Base-by-base conservation (phyloP, 2,329 filamentous ascomycete species). In the Monilinia aucupariae region DNA sequence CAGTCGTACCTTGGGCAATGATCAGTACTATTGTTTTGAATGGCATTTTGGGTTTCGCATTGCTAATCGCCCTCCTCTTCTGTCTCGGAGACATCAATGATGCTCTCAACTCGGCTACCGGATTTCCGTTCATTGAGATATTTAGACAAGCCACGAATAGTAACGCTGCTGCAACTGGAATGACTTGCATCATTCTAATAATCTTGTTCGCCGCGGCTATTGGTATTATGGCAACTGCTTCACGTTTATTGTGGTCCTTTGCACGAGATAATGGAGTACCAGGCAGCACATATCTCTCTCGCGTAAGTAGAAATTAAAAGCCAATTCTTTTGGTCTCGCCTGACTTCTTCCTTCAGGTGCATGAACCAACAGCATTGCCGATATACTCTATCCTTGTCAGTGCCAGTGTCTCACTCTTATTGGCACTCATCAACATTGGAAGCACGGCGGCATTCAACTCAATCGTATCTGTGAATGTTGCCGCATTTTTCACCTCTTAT, bases 61-160 rank as follows among this genome's bases (percentile, higher is more conserved):
- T 75, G 32, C 63, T 77, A 6, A 61, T 77, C 12, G 71, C 74
- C 3, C 71, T 74, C 39, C 68, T 73, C 25, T 76, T 77, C 20
- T 73, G 73, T 4, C 71, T 76, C 22, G 74, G 69, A 0, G 70
- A 71, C 12, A 68, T 76, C 25, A 72, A 73, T 5, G 70, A 69
- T 51, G 73, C 78, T 2, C 71, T 82, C 4, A 62, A 70, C 5
- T 74, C 76, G 0, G 70, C 74, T 0, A 80, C 77, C 6, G 56
- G 62, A 27, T 77, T 77, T 0, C 77, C 81, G 3, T 78, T 81
- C 71, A 76, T 80, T 68, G 77, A 80, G 30, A 78, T 85, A 49
- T 84, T 85, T 64, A 78, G 76, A 1, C 78, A 80, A 3, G 79
- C 78, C 12, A 77, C 78, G 9, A 78, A 83, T 74, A 64, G 53